A percentile compares a stretch with the other conserved stretches of the same genome.
phyloP scores from a whole-genome alignment of 495 filamentous ascomycete genomes.

The Xylaria intraflava region DNA sequence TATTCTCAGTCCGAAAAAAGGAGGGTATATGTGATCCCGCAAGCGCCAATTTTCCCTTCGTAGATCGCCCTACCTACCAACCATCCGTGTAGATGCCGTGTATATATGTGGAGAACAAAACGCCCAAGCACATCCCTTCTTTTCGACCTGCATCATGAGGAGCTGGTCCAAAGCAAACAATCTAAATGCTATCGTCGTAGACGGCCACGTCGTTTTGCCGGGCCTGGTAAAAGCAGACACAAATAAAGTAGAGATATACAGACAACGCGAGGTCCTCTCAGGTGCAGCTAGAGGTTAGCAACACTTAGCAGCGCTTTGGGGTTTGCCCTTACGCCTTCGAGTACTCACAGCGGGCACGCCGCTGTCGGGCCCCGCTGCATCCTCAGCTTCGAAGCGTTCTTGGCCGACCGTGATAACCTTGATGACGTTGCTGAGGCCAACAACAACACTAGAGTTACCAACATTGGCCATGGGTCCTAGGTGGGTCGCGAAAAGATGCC shows the following conservation, averaged over 20 bases:
- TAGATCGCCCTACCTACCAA: slow-evolving; percentile 5
- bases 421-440: slow-evolving; percentile 60
- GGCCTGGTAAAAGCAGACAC: background rate
- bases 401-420: slow-evolving; percentile 59
- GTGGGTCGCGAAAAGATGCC: slow-evolving; percentile 51
- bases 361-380: slow-evolving; percentile 22
- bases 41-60: slow-evolving; percentile 7
- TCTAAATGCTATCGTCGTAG: slow-evolving; percentile 5
- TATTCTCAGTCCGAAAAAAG: background rate
- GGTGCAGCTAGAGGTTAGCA: background rate
- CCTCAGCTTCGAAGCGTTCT: slow-evolving; percentile 48
- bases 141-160: background rate
- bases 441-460: slow-evolving; percentile 52
- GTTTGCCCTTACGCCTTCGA: slow-evolving; percentile 28
- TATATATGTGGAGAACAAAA: background rate
- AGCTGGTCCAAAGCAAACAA: background rate
- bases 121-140: background rate
- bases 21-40: slow-evolving; percentile 1
- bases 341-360: slow-evolving; percentile 23
- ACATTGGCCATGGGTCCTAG: slow-evolving; percentile 54
- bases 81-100: slow-evolving; percentile 8
- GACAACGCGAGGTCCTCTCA: background rate
- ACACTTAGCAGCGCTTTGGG: slow-evolving; percentile 13
- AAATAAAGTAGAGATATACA: slow-evolving; percentile 12
- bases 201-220: background rate